These are phyloP conservation scores for Penicillium sp. DNA, from an alignment of 2,329 filamentous ascomycete genomes.

Conservation along the genomic window DNA sequence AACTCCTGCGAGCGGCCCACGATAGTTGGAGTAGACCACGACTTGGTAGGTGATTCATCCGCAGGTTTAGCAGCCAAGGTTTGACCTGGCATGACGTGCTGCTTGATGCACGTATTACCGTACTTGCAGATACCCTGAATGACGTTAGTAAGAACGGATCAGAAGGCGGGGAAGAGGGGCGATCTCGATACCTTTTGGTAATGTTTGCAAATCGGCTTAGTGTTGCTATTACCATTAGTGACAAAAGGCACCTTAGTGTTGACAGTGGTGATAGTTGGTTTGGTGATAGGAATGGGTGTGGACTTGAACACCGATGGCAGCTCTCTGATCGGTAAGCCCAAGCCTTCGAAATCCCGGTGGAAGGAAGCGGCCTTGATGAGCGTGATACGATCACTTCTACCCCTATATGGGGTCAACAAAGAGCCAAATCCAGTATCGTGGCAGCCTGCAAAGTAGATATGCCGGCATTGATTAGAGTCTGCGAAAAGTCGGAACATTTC, in stretches of 20 bases:
- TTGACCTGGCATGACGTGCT: constrained; percentile 36
- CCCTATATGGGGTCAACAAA: constrained; percentile 58
- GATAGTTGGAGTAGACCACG: constrained; percentile 18
- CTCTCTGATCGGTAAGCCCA: constrained; percentile 57
- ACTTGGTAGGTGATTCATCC: constrained; percentile 22
- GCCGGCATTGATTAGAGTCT: constrained; percentile 64
- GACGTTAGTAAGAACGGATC: constrained; percentile 6
- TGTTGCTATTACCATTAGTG: constrained; percentile 12
- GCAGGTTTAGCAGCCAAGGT: constrained; percentile 23
- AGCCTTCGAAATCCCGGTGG: constrained; percentile 57
- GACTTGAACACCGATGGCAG: constrained; percentile 58
- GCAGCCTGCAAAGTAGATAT: constrained; percentile 66
- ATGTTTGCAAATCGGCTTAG: constrained; percentile 36
- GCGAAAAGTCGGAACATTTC: constrained; percentile 54
- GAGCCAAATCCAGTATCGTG: constrained; percentile 63
- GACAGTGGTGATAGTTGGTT: constrained; percentile 10
- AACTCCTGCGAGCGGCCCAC: constrained; percentile 27
- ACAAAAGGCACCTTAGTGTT: constrained; percentile 11
- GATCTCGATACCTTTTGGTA: constrained; percentile 36
- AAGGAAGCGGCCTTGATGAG: constrained; percentile 58
- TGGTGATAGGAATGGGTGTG: constrained; percentile 36
- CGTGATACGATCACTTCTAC: constrained; percentile 57
- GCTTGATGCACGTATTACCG: constrained; percentile 37
- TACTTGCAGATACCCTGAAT: constrained; percentile 39
- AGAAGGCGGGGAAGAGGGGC: no score